Evolutionary conservation across 305 asterid species (phyloP).

Genomic region (Solanum chacoense): DNA sequence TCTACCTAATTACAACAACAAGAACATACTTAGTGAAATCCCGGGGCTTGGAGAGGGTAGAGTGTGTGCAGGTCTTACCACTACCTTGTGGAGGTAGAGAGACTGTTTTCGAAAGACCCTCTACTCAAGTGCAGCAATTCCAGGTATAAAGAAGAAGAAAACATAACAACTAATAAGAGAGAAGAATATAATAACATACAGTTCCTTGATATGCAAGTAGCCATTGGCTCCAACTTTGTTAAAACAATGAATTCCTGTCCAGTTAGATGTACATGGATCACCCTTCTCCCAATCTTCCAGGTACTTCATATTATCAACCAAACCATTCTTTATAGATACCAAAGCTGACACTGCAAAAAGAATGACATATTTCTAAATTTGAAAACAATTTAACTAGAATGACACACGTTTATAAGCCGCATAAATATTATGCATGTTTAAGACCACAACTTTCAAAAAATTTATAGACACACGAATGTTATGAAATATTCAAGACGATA

Average conservation of each 20-base stretch:
- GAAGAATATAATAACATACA: constrained; percentile 18
- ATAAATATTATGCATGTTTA: not conserved
- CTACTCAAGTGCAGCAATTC: not conserved
- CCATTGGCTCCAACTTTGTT: constrained; percentile 12
- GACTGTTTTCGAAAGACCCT: not conserved
- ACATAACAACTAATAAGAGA: not conserved
- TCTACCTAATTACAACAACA: not conserved
- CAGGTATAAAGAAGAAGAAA: not conserved
- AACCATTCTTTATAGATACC: constrained; percentile 17
- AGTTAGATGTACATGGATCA: constrained; percentile 35
- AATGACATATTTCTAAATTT: not conserved
- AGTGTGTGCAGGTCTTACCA: not conserved
- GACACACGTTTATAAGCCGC: not conserved
- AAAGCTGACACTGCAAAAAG: constrained; percentile 24
- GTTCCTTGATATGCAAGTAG: constrained; percentile 26
- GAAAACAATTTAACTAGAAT: not conserved
- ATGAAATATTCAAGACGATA: not conserved
- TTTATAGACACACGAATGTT: not conserved
- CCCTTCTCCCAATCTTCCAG: constrained; percentile 26
- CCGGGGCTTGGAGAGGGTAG: not conserved
- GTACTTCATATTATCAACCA: constrained; percentile 16
- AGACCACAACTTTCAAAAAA: not conserved
- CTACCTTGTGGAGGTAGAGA: not conserved
- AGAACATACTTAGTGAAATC: not conserved
- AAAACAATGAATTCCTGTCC: constrained; percentile 36